phyloP scores from a whole-genome alignment of 2,329 filamentous ascomycete species.

The Proliferodiscus dingleyae region DNA sequence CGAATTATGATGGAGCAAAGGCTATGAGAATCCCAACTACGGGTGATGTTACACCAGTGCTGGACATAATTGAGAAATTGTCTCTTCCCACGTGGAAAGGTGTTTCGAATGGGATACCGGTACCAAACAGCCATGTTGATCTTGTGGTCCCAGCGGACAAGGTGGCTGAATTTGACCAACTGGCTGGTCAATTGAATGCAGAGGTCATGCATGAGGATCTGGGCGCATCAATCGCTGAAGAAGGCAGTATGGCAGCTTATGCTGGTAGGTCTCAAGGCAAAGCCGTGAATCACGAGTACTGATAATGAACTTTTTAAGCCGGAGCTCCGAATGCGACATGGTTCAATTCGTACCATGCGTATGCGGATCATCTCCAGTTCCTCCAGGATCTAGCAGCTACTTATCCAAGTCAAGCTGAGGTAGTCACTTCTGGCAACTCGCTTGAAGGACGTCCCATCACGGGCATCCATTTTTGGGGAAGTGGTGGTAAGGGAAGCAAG shows the following conservation, averaged over 20 bases:
- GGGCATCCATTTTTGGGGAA: constrained; percentile 51
- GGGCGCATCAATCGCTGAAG: constrained; percentile 37
- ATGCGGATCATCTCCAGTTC: constrained; percentile 47
- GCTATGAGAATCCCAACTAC: constrained; percentile 36
- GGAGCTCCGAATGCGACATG: constrained; percentile 36
- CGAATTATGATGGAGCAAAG: constrained; percentile 38
- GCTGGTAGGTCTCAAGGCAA: not conserved
- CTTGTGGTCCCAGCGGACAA: constrained; percentile 38
- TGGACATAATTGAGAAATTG: constrained; percentile 33
- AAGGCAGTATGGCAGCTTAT: constrained; percentile 24
- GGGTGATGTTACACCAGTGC: constrained; percentile 30
- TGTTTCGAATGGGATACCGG: constrained; percentile 17
- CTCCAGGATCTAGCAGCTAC: constrained; percentile 41
- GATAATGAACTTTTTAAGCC: constrained; percentile 13
- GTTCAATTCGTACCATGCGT: constrained; percentile 51
- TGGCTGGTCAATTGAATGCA: constrained; percentile 29
- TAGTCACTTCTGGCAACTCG: constrained; percentile 46
- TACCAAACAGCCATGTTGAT: constrained; percentile 34
- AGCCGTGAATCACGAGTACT: not conserved
- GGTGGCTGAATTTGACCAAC: constrained; percentile 35
- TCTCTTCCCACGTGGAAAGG: constrained; percentile 36
- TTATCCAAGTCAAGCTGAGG: constrained; percentile 42
- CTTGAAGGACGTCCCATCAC: constrained; percentile 40
- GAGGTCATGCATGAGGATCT: constrained; percentile 40
- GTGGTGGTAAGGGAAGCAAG: constrained; percentile 37